These are phyloP conservation scores for Sordariomycetes sp. DNA, from an alignment of 2,329 filamentous ascomycete genomes.

Conservation along the genomic window DNA sequence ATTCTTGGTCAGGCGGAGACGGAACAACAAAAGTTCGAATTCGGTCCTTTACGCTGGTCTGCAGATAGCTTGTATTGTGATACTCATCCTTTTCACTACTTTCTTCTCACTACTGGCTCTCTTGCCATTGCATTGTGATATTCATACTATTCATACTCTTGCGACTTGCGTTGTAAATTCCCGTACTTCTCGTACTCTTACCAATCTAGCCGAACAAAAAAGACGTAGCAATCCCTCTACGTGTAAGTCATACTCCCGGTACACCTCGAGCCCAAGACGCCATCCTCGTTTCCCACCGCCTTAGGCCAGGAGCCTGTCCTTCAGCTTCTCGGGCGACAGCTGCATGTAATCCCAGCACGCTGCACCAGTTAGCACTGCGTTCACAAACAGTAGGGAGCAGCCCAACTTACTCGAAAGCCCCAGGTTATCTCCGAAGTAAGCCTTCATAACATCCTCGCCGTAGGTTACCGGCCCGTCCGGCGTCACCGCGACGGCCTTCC, in stretches of 20 bases:
- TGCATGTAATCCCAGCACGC: conserved; percentile 46
- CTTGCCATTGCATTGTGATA: not conserved
- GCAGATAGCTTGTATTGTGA: not conserved
- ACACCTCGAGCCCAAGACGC: not conserved
- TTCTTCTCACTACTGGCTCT: too few species aligned
- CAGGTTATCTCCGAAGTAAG: conserved; percentile 59
- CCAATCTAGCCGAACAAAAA: not conserved
- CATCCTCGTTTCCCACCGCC: not conserved
- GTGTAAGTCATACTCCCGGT: not conserved
- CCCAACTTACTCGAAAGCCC: conserved; percentile 47
- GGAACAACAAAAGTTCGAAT: not conserved
- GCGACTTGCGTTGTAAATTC: too few species aligned
- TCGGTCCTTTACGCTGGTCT: not conserved
- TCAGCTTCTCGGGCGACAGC: conserved; percentile 21
- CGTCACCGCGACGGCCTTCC: conserved; percentile 54
- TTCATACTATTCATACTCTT: not conserved
- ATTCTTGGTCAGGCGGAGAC: not conserved
- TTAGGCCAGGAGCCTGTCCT: conserved; percentile 2
- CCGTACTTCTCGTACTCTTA: not conserved
- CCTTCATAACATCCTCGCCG: conserved; percentile 51
- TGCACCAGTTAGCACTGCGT: conserved; percentile 15
- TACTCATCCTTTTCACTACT: not conserved
- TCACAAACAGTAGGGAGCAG: not conserved
- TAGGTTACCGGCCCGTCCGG: conserved; percentile 43
- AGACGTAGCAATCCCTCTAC: not conserved